A percentile compares a stretch with the other conserved stretches of the same genome.
These are phyloP conservation scores for Ambrosiella cleistominuta DNA, from an alignment of 2,329 filamentous ascomycete species.

Conservation along the genomic window DNA sequence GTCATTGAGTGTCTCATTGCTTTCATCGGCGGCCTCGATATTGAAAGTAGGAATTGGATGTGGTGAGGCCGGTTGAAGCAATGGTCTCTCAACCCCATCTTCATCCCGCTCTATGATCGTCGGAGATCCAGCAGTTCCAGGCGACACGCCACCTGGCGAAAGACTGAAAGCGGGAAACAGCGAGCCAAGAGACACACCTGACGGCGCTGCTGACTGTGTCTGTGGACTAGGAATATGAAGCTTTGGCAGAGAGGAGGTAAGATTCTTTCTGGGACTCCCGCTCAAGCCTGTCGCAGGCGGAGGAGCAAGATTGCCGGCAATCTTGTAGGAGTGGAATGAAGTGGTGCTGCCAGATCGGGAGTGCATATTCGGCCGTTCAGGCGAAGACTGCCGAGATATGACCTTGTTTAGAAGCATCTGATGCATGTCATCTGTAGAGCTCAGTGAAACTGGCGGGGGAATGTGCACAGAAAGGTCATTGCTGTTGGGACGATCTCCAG, in stretches of 20 bases:
- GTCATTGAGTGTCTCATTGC: background rate
- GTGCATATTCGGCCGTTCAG: slow-evolving; percentile 3
- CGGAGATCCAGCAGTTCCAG: background rate
- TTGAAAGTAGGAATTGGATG: slow-evolving; percentile 5
- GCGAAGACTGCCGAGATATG: background rate
- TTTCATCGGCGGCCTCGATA: slow-evolving; percentile 1
- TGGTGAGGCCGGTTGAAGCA: background rate
- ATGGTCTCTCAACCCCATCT: background rate
- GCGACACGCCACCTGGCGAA: slow-evolving; percentile 11
- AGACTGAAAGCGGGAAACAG: slow-evolving; percentile 29
- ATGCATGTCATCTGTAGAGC: slow-evolving; percentile 3
- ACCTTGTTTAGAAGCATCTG: slow-evolving; percentile 1
- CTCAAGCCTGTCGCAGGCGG: slow-evolving; percentile 16
- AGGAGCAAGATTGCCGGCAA: slow-evolving; percentile 26
- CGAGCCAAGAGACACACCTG: slow-evolving; percentile 16
- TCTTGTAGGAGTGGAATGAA: slow-evolving; percentile 14
- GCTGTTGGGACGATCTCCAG: slow-evolving; percentile 21
- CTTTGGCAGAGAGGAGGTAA: slow-evolving; percentile 8
- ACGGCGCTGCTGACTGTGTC: slow-evolving; percentile 23
- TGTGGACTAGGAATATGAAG: slow-evolving; percentile 35
- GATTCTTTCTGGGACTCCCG: slow-evolving; percentile 6
- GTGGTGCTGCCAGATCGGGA: slow-evolving; percentile 13
- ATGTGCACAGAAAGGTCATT: background rate
- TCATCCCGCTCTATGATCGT: slow-evolving; percentile 6
- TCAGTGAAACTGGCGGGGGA: background rate